Evolutionary conservation across 371 early-diverging fungal genomes (phyloP), one percentile per base, ranked within the genome.

Genomic region (Lichtheimia ramosa): DNA sequence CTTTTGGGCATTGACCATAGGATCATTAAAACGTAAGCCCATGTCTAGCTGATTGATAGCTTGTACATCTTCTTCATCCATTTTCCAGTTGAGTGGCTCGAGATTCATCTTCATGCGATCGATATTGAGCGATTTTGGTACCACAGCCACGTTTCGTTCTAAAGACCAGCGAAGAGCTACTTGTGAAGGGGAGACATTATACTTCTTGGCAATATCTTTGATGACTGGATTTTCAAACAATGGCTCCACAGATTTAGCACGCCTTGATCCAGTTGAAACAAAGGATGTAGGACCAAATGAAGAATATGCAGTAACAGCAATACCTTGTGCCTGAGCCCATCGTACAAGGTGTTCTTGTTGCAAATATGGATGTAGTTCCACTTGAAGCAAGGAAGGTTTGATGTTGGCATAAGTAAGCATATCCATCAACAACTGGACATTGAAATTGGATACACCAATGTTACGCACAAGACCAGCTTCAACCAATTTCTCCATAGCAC

Each of bases 361-460:
- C 39, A 89, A 73, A 61, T 87, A 87, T 5, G 89, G 90, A 64
- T 89, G 87, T 14, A 84, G 66, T 61, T 91, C 86, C 41, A 82
- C 71, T 74, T 93, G 92, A 12, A 76, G 62, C 51, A 81, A 69
- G 0, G 76, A 66, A 23, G 80, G 81, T 43, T 64, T 71, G 61
- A 82, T 68, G 55, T 72, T 75, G 23, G 79, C 82, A 62, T 81
- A 80, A 2, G 73, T 71, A 43, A 82, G 59, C 54, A 82, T 54
- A 51, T 81, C 79, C 74, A 74, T 72, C 58, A 82, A 58, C 25
- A 77, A 58, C 16, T 71, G 59, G 16, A 70, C 70, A n/a, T 69
- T 64, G 49, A 79, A 82, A 66, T 85, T 85, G 56, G 82, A 79
- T 10, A 83, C 70, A 46, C 86, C 83, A 71, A 85, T 84, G 65